These are phyloP conservation scores for Trichoderma pleuroti DNA, from an alignment of 2,329 filamentous ascomycete genomes.

Conservation along the genomic window DNA sequence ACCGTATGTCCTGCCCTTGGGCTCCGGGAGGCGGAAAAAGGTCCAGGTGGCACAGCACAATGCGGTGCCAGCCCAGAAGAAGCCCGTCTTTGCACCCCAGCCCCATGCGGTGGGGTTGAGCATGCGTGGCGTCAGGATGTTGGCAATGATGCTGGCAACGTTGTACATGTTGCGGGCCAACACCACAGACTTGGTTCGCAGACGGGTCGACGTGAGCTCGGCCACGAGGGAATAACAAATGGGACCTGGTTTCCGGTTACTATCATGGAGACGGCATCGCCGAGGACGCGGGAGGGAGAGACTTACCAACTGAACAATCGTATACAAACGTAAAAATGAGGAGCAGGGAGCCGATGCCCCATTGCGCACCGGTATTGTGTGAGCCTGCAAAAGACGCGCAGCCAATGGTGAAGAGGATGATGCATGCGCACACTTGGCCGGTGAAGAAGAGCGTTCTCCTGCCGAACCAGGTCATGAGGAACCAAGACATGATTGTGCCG, in stretches of 20 bases:
- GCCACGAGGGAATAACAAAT: constrained; percentile 83
- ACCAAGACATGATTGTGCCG: constrained; percentile 46
- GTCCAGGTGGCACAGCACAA: constrained; percentile 47
- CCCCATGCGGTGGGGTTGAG: constrained; percentile 45
- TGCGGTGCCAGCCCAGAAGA: constrained; percentile 46
- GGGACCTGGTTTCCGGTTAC: constrained; percentile 25
- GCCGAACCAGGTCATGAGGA: constrained; percentile 41
- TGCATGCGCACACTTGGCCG: constrained; percentile 48
- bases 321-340: constrained; percentile 44
- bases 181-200: constrained; percentile 46
- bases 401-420: constrained; percentile 42
- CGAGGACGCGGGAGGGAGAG: not conserved
- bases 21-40: constrained; percentile 52
- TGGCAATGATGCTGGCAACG: constrained; percentile 45
- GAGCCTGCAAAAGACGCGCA: constrained; percentile 53
- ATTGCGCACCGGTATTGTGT: constrained; percentile 44
- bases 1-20: constrained; percentile 50
- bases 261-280: not conserved
- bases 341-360: constrained; percentile 46
- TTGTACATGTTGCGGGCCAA: constrained; percentile 48
- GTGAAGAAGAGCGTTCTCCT: constrained; percentile 44
- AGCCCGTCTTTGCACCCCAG: constrained; percentile 46
- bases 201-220: constrained; percentile 44
- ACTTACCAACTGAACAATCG: constrained; percentile 32
- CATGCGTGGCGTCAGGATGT: constrained; percentile 46